Evolutionary conservation across 306 rosid species (phyloP).

Genomic region (Trifolium subterraneum): DNA sequence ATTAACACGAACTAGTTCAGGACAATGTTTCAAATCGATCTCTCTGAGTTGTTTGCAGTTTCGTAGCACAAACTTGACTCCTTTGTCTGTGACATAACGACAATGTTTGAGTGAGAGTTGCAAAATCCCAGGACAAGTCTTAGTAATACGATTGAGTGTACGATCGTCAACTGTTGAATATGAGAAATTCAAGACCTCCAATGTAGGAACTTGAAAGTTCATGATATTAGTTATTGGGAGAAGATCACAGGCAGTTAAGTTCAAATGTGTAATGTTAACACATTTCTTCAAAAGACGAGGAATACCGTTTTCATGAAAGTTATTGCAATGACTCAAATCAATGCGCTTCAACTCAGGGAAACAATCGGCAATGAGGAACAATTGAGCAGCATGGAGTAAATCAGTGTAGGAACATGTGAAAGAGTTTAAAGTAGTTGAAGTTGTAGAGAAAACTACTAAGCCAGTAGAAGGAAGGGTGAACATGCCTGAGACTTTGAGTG

Average conservation of each 20-base stretch:
- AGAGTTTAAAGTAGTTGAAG: not conserved
- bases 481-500: constrained; percentile 53
- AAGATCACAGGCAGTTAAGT: constrained; percentile 35
- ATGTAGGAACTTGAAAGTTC: constrained; percentile 49
- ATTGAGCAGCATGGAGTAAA: constrained; percentile 36
- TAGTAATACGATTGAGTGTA: constrained; percentile 55
- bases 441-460: constrained; percentile 36
- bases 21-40: constrained; percentile 60
- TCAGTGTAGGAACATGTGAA: too few species aligned
- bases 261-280: constrained; percentile 54
- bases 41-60: constrained; percentile 62
- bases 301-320: constrained; percentile 52
- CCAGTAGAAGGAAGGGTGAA: constrained; percentile 44
- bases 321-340: constrained; percentile 51
- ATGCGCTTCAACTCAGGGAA: constrained; percentile 62
- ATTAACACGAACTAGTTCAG: constrained; percentile 30
- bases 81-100: constrained; percentile 53
- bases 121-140: constrained; percentile 50
- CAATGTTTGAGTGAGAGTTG: constrained; percentile 53
- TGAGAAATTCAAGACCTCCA: constrained; percentile 54
- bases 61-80: constrained; percentile 57
- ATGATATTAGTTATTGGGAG: constrained; percentile 6
- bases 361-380: constrained; percentile 40
- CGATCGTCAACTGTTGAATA: constrained; percentile 51
- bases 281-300: constrained; percentile 54